These are phyloP conservation scores for Kwoniella dejecticola DNA, from an alignment of 768 basidiomycete genomes.

Conservation along the genomic window DNA sequence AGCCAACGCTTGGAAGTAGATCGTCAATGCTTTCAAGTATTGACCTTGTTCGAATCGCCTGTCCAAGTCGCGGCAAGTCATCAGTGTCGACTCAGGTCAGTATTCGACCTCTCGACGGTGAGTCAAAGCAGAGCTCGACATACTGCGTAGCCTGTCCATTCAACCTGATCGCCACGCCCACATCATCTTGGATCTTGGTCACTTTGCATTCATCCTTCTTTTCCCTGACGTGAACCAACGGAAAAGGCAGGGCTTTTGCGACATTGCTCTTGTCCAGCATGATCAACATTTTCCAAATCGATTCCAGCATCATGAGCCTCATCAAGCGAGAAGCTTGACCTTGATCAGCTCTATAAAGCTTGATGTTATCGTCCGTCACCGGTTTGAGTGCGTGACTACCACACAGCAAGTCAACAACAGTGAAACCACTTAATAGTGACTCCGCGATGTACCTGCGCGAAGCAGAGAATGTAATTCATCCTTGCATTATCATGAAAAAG, in stretches of 20 bases:
- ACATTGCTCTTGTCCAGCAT: neutral
- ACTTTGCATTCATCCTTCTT: neutral
- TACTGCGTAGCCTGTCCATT: neutral
- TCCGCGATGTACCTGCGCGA: no score
- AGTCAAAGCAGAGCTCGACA: no score
- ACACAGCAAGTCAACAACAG: no score
- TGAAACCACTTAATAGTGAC: no score
- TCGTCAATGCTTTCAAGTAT: no score
- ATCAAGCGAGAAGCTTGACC: conserved; percentile 2
- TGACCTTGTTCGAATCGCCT: no score
- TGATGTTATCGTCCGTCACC: neutral
- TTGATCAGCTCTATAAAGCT: neutral
- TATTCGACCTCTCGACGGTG: no score
- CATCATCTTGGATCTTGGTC: neutral
- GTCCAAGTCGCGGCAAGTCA: no score
- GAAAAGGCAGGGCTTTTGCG: neutral
- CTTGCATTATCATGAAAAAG: no score
- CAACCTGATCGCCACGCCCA: neutral
- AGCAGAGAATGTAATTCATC: no score
- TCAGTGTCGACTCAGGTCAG: no score
- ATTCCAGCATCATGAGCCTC: neutral
- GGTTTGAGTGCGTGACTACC: neutral
- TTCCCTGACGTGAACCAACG: neutral
- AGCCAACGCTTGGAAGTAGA: no score
- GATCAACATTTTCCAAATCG: neutral